Conservation (phyloP, 805 yeast species). For the Sugiyamaella smithiae region DNA sequence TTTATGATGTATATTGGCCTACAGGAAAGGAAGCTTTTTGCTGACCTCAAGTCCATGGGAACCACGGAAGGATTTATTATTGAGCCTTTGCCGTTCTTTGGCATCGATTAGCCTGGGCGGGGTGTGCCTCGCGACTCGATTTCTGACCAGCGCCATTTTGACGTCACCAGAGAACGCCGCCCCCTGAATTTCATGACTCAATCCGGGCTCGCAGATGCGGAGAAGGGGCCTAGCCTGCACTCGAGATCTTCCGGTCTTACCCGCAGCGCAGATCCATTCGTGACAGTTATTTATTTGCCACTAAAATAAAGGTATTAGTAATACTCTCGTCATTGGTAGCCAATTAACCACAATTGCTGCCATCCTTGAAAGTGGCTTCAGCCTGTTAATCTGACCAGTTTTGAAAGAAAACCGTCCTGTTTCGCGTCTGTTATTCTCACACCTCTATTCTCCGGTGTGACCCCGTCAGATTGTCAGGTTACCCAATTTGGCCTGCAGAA, state of each 20-base stretch:
- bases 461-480: not conserved
- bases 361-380: too few species aligned
- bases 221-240: too few species aligned
- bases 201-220: not conserved
- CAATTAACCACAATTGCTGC: too few species aligned
- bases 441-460: not conserved
- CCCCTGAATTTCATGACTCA: slow-evolving; percentile 5
- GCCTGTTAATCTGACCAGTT: too few species aligned
- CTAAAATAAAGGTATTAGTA: too few species aligned
- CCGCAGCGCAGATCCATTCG: not conserved
- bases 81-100: slow-evolving; percentile 9
- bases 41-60: not conserved
- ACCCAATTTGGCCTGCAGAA: not conserved
- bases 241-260: slow-evolving; percentile 1
- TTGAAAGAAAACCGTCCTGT: too few species aligned
- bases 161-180: not conserved
- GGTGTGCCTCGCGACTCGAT: too few species aligned
- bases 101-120: too few species aligned
- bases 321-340: too few species aligned
- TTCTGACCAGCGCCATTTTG: too few species aligned
- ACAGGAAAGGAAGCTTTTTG: slow-evolving; percentile 5
- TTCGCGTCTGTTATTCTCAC: too few species aligned
- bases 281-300: not conserved
- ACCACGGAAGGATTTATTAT: slow-evolving; percentile 6
- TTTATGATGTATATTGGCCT: slow-evolving; percentile 1